A percentile compares a stretch with the other conserved stretches of the same genome.
Conservation (phyloP, 371 early-diverging fungal species). For the Mucor velutinosus region DNA sequence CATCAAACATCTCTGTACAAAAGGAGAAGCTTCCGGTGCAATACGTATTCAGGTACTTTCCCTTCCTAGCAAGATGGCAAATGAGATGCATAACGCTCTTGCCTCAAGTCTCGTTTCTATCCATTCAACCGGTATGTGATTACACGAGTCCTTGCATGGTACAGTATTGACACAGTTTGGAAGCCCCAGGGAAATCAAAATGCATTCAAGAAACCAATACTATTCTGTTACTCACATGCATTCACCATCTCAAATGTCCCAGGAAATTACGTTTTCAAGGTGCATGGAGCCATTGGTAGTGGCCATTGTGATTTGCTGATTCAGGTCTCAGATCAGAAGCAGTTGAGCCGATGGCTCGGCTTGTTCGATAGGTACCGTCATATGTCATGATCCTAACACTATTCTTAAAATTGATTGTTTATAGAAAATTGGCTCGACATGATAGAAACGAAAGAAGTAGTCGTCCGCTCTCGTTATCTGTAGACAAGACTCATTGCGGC, state of each 20-base stretch:
- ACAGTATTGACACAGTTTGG: too few species aligned
- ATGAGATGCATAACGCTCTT: slow-evolving; percentile 54
- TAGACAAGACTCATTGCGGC: neutral
- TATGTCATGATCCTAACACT: neutral
- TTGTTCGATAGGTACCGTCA: neutral
- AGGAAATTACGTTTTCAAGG: neutral
- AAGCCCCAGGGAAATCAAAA: neutral
- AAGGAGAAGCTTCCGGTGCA: slow-evolving; percentile 53
- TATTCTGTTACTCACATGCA: neutral
- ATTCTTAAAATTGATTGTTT: neutral
- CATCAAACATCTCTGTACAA: neutral
- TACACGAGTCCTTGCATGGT: too few species aligned
- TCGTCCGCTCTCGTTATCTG: too few species aligned
- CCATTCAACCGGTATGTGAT: neutral
- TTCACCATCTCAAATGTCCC: neutral
- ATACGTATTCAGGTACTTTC: slow-evolving; percentile 48
- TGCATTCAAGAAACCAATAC: neutral
- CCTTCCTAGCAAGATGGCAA: slow-evolving; percentile 53
- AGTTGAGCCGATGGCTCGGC: neutral
- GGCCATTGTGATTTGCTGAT: neutral
- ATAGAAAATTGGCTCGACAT: neutral
- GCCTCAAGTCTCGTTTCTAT: slow-evolving; percentile 23
- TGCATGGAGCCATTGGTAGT: neutral
- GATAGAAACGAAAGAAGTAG: neutral
- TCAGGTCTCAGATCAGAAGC: neutral